Percentiles rank a stretch among this genome's conserved stretches.
phyloP scores from a whole-genome alignment of 2,329 filamentous ascomycete genomes.

The Clarireedia homoeocarpa region DNA sequence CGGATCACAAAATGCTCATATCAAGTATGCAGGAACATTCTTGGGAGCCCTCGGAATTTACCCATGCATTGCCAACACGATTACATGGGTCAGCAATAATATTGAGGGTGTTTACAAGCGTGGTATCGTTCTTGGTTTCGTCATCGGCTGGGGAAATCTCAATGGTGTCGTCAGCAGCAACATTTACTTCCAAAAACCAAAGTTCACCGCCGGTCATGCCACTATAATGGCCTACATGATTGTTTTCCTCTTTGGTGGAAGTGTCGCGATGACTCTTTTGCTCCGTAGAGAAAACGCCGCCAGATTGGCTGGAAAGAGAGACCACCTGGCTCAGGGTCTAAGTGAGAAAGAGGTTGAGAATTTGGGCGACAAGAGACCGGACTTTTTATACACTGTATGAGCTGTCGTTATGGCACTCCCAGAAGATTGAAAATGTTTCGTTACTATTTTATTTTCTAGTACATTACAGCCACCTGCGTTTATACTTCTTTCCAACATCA shows the following conservation, averaged over 20 bases:
- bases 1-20: conserved; percentile 49
- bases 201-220: conserved; percentile 64
- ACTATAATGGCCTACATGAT: conserved; percentile 67
- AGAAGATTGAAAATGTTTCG: not conserved
- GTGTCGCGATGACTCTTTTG: conserved; percentile 54
- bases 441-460: not conserved
- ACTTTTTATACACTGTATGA: conserved; percentile 61
- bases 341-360: conserved; percentile 50
- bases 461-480: not conserved
- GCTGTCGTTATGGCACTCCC: not conserved
- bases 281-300: conserved; percentile 62
- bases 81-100: conserved; percentile 83
- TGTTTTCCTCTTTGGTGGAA: conserved; percentile 60
- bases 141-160: conserved; percentile 87
- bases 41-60: conserved; percentile 82
- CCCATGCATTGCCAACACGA: conserved; percentile 75
- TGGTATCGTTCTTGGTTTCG: conserved; percentile 74
- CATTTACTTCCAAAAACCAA: conserved; percentile 52
- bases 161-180: conserved; percentile 57
- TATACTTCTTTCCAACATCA: not conserved
- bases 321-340: conserved; percentile 57
- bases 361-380: conserved; percentile 61
- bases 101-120: conserved; percentile 85
- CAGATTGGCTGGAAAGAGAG: conserved; percentile 52
- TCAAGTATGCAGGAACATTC: conserved; percentile 78